These are phyloP conservation scores for Panicum virgatum DNA, from an alignment of 202 grass and related monocot genomes.

Conservation along the genomic window DNA sequence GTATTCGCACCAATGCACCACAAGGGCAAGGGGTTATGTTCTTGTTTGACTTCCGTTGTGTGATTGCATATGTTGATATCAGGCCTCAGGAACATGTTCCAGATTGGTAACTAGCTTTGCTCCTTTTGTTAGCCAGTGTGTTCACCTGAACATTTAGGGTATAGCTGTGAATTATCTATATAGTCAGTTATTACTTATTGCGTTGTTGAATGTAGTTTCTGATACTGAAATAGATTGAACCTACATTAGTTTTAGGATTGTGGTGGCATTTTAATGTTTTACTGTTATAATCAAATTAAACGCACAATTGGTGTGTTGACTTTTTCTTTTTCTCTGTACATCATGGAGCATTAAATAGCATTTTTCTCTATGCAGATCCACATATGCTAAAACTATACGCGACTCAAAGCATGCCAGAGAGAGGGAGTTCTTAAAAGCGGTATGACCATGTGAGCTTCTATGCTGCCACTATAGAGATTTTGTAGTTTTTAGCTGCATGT, in stretches of 20 bases:
- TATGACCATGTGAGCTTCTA: conserved; percentile 37
- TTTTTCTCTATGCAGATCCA: conserved; percentile 66
- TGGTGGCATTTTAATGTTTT: conserved; percentile 19
- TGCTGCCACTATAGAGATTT: not conserved
- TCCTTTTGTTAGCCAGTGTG: conserved; percentile 1
- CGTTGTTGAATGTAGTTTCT: not conserved
- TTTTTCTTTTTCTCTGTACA: conserved; percentile 5
- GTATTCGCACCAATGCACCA: not conserved
- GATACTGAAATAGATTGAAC: not conserved
- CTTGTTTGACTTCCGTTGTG: not conserved
- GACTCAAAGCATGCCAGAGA: conserved; percentile 87
- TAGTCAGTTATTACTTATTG: not conserved
- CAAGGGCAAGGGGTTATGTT: not conserved
- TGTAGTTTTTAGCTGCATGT: conserved; percentile 16
- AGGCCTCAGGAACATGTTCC: not conserved
- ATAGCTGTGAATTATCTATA: conserved; percentile 2
- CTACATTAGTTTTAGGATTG: not conserved
- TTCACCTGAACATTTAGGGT: not conserved
- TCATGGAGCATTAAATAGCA: not conserved
- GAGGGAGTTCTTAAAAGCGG: conserved; percentile 91
- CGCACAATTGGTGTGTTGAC: not conserved
- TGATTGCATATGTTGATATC: not conserved
- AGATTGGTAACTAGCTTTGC: not conserved
- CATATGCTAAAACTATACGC: conserved; percentile 93
- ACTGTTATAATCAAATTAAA: not conserved